Conservation (phyloP, 352 stramenopile species). For the Pythium volutum region DNA sequence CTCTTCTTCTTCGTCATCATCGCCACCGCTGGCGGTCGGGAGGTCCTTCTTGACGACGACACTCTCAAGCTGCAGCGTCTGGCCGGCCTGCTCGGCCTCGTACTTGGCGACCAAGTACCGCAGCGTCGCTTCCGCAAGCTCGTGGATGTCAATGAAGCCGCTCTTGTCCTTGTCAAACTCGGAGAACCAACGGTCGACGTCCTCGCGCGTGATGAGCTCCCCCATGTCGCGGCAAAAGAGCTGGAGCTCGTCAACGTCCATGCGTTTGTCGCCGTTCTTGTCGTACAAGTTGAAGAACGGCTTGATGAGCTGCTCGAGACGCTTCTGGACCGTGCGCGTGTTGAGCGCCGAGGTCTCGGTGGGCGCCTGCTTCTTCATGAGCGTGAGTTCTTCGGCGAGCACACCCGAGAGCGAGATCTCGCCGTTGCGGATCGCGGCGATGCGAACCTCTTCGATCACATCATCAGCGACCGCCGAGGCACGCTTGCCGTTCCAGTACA, state of each 20-base stretch:
- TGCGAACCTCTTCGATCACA: conserved; percentile 66
- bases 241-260: conserved; percentile 91
- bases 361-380: conserved; percentile 47
- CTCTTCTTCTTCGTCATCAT: conserved; percentile 88
- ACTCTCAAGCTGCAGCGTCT: conserved; percentile 29
- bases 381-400: conserved; percentile 68
- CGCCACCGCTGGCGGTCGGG: conserved; percentile 36
- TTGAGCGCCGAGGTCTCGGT: conserved; percentile 50
- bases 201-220: conserved; percentile 77
- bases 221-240: conserved; percentile 94
- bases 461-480: conserved; percentile 66
- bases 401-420: conserved; percentile 82
- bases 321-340: conserved; percentile 51
- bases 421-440: conserved; percentile 63
- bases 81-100: conserved; percentile 51
- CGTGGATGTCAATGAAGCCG: conserved; percentile 92
- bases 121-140: conserved; percentile 92
- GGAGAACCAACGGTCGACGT: conserved; percentile 82
- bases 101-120: conserved; percentile 82
- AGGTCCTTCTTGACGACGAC: conserved; percentile 53
- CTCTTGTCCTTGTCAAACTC: conserved; percentile 91
- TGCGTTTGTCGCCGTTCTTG: conserved; percentile 83
- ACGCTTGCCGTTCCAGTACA: conserved; percentile 89
- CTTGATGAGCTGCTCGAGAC: conserved; percentile 89
- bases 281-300: conserved; percentile 95